phyloP scores from a whole-genome alignment of 1,284 basidiomycete species.

The Coniferiporia weirii region DNA sequence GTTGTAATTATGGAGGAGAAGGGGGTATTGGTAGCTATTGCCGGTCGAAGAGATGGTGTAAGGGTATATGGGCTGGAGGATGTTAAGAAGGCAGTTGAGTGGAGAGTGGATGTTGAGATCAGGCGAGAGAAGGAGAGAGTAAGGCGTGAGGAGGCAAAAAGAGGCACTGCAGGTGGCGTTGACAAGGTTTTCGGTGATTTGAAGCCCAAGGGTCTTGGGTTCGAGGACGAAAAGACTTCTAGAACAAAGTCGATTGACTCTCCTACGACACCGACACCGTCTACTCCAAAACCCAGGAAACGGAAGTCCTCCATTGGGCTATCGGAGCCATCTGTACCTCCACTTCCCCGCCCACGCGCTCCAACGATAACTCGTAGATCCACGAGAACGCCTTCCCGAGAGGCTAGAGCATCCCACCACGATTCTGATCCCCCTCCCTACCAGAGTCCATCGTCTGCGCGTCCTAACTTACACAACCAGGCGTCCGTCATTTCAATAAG shows the following conservation, averaged over 20 bases:
- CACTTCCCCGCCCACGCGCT: constrained; percentile 24
- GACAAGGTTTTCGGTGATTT: constrained; percentile 27
- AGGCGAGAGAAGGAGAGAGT: constrained; percentile 64
- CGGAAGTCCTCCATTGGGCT: constrained; percentile 32
- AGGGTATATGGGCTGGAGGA: constrained; percentile 81
- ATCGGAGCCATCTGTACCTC: constrained; percentile 44
- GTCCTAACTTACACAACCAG: constrained; percentile 14
- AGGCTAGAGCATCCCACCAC: neutral
- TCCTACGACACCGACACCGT: constrained; percentile 15
- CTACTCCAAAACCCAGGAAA: constrained; percentile 26
- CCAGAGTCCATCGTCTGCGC: constrained; percentile 29
- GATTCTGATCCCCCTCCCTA: constrained; percentile 47
- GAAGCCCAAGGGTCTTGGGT: neutral
- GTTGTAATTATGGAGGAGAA: constrained; percentile 87
- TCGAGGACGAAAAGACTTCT: constrained; percentile 3
- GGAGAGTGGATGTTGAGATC: constrained; percentile 77
- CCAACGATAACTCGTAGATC: constrained; percentile 19
- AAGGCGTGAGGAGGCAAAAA: constrained; percentile 61
- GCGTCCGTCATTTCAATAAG: constrained; percentile 28
- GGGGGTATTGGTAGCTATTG: constrained; percentile 78
- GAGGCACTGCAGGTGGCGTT: constrained; percentile 27
- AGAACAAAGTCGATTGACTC: constrained; percentile 4
- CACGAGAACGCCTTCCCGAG: constrained; percentile 4
- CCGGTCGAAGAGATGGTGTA: constrained; percentile 75
- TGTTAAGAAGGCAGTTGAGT: constrained; percentile 75